Conservation (phyloP, 345 rosid species). For the Ceriops decandra region DNA sequence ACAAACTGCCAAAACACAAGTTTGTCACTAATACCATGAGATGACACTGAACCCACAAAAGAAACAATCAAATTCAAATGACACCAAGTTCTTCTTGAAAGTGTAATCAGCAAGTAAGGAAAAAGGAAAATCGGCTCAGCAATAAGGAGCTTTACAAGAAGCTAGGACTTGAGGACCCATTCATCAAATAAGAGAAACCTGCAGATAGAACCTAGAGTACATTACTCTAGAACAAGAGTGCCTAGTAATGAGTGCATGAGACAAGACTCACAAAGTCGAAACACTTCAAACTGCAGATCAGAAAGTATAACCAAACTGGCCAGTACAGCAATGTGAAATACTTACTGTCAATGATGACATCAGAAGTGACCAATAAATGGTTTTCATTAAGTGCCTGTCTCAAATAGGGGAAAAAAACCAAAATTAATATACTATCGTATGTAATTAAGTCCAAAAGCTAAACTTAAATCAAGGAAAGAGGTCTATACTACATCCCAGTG, state of each 20-base stretch:
- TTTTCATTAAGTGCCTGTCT: conserved; percentile 54
- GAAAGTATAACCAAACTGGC: not conserved
- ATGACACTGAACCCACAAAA: not conserved
- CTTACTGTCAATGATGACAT: conserved; percentile 83
- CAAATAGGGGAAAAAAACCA: conserved; percentile 15
- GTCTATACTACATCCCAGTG: too few relatives aligned
- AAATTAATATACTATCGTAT: conserved; percentile 10
- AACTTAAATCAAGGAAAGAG: too few relatives aligned
- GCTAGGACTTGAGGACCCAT: not conserved
- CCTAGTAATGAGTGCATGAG: not conserved
- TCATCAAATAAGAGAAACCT: conserved; percentile 4
- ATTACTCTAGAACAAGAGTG: not conserved
- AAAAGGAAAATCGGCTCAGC: not conserved
- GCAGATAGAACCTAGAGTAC: not conserved
- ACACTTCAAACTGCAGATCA: not conserved
- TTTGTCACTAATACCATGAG: not conserved
- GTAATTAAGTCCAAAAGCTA: not conserved
- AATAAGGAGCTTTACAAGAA: not conserved
- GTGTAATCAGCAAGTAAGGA: not conserved
- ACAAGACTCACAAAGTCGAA: not conserved
- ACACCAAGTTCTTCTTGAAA: not conserved
- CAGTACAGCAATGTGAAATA: not conserved
- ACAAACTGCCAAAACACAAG: conserved; percentile 47
- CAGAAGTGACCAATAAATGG: conserved; percentile 66
- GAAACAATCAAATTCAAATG: not conserved